Base-by-base conservation (phyloP, 352 stramenopile genomes). In the Lagenidium giganteum region DNA sequence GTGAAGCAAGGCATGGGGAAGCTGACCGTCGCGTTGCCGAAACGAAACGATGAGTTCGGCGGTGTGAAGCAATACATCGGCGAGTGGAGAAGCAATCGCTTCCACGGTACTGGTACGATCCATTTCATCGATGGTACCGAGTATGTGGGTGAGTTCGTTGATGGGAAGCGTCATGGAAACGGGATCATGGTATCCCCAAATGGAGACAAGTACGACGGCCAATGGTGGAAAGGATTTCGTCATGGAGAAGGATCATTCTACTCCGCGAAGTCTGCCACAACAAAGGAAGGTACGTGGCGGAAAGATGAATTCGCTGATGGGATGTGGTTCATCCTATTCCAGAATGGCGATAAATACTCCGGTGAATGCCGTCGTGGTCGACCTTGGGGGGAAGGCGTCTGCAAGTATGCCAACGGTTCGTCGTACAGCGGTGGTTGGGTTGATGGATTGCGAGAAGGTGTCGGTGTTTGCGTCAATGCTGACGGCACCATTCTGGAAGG, bases 321-420 rank as follows among this genome's bases (percentile, higher is more conserved):
- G 9, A 53, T 70, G 7, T 84, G 71, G 71, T 61, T 81, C 29
- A 74, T 84, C 13, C 39, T 59, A 17, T 84, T 73, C 18, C 47
- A 60, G 14, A 84, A 77, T 27, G 67, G 64, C 13, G 71, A 84
- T 44, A 84, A 84, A 35, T 81, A 80, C 56, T 67, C 58, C 5
- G 71, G 71, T 17, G 50, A 51, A 9, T 74, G 66, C 21, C 71
- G 67, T 22, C 64, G 61, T 22, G 66, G 68, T 0, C 51, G 58
- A 12, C 63, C 71, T 18, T 77, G 66, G 65, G 71, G 71, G 12
- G 59, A 70, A 41, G 91, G 91, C 6, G 86, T 77, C 0, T 89
- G 87, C 45, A 87, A 91, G 44, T 94, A 95, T 24, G 54, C 71
- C 22, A 93, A 95, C 36, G 87, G 87, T 17, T 74, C 87, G 38